These are phyloP conservation scores for Takashimella koratensis DNA, from an alignment of 1,284 basidiomycete genomes.

Conservation along the genomic window DNA sequence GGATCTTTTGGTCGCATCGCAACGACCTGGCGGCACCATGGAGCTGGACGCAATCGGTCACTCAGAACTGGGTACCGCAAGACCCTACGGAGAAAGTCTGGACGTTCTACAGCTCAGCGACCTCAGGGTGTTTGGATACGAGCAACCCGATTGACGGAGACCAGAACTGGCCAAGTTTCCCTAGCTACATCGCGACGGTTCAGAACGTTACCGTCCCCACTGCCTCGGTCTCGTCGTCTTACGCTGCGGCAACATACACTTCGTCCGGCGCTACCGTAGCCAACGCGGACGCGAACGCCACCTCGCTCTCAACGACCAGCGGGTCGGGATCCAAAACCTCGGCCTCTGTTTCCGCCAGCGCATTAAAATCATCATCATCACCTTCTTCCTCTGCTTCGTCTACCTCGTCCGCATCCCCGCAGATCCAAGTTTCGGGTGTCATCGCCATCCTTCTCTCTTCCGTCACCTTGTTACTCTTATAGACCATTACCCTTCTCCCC, in stretches of 20 bases:
- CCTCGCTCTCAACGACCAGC: background rate
- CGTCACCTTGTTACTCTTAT: too few species aligned
- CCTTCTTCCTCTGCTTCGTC: background rate
- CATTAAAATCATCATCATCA: background rate
- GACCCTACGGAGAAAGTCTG: slow-evolving; percentile 31
- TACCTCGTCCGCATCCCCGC: background rate
- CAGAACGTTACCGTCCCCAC: background rate
- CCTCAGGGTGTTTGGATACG: slow-evolving; percentile 22
- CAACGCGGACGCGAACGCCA: background rate
- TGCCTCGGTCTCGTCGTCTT: background rate
- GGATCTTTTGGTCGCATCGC: slow-evolving; percentile 34
- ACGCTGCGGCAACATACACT: too few species aligned
- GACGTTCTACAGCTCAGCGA: slow-evolving; percentile 18
- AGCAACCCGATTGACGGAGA: slow-evolving; percentile 21
- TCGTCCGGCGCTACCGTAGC: background rate
- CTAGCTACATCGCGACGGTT: slow-evolving; percentile 6
- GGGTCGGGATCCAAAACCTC: background rate
- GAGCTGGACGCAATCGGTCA: slow-evolving; percentile 30
- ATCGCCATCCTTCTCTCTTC: too few species aligned
- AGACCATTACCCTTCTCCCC: too few species aligned
- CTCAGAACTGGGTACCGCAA: slow-evolving; percentile 37
- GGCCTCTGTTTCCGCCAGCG: background rate
- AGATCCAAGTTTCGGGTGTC: too few species aligned
- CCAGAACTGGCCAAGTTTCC: slow-evolving; percentile 25
- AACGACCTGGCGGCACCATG: slow-evolving; percentile 33